Base-by-base conservation (phyloP, 164 flowering plant genomes). In the Magnolia sinica region DNA sequence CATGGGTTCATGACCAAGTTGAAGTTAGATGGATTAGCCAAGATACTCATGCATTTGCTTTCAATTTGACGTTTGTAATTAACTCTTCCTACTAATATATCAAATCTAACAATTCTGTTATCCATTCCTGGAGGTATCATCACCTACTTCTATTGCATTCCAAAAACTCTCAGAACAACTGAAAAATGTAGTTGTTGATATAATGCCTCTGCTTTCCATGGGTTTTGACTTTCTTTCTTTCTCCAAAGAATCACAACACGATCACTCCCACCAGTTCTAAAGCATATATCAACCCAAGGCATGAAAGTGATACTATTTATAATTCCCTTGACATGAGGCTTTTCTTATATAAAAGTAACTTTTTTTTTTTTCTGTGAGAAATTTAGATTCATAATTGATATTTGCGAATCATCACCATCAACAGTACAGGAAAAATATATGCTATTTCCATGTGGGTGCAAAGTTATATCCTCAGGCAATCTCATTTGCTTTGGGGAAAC, bases 391-490 rank as follows among this genome's bases (percentile, higher is more conserved):
- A 92, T 55, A 29, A 90, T 68, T 72, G 97, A 91, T 78, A 92
- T 84, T 85, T 94, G 98, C 80, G 92, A 86, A 77, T 94, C 97
- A 55, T 94, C 94, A 82, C 81, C 87, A 82, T 92, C 98, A 50
- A 92, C 95, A 75, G 73, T 83, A 70, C 90, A 90, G 19, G 81
- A 91, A 73, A 86, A 86, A 75, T 91, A 84, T 66, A 96, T 63
- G 76, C 85, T 81, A 84, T 86, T 81, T 75, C 98, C 98, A 9
- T 80, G 77, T 19, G 99, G 99, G 82, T 96, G 98, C 98, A 97
- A 96, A 19, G 96, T 83, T 70, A 92, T 83, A 85, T 93, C 99
- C 85, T 93, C 98, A 58, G 97, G 97, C 98, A 98, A 96, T 83
- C 93, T 88, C 84, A 95, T 88, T 63, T 89, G 90, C 79, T 84